Conservation (phyloP, 805 yeast species). For the Yarrowia deformans region DNA sequence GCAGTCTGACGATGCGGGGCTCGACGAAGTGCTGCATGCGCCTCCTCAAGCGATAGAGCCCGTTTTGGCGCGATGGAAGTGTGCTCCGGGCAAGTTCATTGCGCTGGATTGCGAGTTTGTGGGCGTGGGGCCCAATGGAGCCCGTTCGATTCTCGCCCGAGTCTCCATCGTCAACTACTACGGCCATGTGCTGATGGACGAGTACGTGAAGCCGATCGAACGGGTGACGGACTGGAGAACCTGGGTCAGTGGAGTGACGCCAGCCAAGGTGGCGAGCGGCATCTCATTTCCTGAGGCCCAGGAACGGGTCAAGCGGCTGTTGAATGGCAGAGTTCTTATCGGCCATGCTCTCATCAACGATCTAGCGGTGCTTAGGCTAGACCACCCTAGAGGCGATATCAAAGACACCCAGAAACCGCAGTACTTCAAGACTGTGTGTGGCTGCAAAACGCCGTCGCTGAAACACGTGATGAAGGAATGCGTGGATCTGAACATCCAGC, state of each 20-base stretch:
- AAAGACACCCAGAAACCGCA: slow-evolving; percentile 77
- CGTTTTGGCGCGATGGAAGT: slow-evolving; percentile 39
- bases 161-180: slow-evolving; percentile 85
- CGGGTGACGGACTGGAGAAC: slow-evolving; percentile 90
- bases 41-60: slow-evolving; percentile 18
- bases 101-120: slow-evolving; percentile 96
- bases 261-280: slow-evolving; percentile 72
- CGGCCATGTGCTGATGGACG: slow-evolving; percentile 75
- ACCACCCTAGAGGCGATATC: slow-evolving; percentile 68
- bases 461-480: slow-evolving; percentile 68
- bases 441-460: slow-evolving; percentile 76
- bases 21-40: not conserved
- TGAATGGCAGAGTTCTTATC: slow-evolving; percentile 61
- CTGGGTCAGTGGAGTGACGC: slow-evolving; percentile 86
- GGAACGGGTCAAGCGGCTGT: slow-evolving; percentile 57
- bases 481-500: slow-evolving; percentile 68
- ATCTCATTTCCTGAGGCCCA: slow-evolving; percentile 73
- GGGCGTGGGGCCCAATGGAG: slow-evolving; percentile 81
- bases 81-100: slow-evolving; percentile 69
- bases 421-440: slow-evolving; percentile 64
- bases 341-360: slow-evolving; percentile 91
- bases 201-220: slow-evolving; percentile 76
- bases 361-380: slow-evolving; percentile 66
- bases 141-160: slow-evolving; percentile 74
- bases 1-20: slow-evolving; percentile 22